phyloP scores from a whole-genome alignment of 345 rosid species.

The Citrus trifoliata region DNA sequence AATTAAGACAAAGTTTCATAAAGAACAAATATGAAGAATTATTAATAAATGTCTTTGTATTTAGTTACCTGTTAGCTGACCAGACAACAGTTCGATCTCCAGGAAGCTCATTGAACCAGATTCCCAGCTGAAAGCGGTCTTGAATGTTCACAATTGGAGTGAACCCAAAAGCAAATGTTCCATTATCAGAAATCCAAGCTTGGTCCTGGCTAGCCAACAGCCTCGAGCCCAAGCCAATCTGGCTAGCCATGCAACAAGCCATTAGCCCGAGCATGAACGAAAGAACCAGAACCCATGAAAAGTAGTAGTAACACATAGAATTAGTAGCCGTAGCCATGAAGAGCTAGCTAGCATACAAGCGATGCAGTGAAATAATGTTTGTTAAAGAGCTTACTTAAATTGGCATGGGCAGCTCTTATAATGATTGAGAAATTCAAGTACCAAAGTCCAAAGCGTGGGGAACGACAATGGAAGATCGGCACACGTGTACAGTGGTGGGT shows the following conservation, averaged over 20 bases:
- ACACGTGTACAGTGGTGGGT: constrained; percentile 56
- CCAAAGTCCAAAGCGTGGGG: constrained; percentile 8
- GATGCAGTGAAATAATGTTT: neutral
- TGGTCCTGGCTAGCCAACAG: constrained; percentile 41
- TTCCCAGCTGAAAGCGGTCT: constrained; percentile 45
- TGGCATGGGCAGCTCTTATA: constrained; percentile 20
- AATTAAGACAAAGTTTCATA: neutral
- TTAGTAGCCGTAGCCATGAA: constrained; percentile 23
- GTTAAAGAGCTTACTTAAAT: constrained; percentile 12
- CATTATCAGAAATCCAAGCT: constrained; percentile 65
- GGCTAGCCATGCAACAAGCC: constrained; percentile 30
- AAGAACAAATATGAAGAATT: neutral
- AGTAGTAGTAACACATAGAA: neutral
- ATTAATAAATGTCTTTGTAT: no score
- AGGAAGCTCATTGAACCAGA: constrained; percentile 79
- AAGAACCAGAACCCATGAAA: constrained; percentile 13
- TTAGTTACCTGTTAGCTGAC: constrained; percentile 70
- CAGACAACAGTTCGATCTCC: constrained; percentile 76
- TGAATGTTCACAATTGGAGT: constrained; percentile 20
- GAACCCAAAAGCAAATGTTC: constrained; percentile 84
- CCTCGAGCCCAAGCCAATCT: constrained; percentile 58
- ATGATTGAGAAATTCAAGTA: constrained; percentile 7
- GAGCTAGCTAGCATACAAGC: constrained; percentile 1
- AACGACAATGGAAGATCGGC: neutral
- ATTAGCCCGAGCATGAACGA: constrained; percentile 14